These are phyloP conservation scores for Amanita polypyramis DNA, from an alignment of 768 basidiomycete species.

Conservation along the genomic window DNA sequence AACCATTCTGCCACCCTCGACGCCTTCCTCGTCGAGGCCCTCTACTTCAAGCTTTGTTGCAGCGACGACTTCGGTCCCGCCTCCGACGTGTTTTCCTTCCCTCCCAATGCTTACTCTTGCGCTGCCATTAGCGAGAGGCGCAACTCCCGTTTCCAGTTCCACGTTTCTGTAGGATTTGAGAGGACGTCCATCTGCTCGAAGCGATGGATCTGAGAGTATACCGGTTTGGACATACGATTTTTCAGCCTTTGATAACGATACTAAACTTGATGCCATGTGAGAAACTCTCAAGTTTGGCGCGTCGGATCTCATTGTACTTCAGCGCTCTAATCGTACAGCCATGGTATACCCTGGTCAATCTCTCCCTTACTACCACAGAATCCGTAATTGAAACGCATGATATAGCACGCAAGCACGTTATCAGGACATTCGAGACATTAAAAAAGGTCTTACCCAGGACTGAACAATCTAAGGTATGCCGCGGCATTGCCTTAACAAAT, in stretches of 20 bases:
- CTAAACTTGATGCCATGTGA: conserved; percentile 24
- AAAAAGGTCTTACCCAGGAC: conserved; percentile 34
- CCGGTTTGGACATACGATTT: conserved; percentile 65
- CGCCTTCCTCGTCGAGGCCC: conserved; percentile 32
- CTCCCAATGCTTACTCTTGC: conserved; percentile 65
- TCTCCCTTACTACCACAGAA: background rate
- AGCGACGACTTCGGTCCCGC: conserved; percentile 70
- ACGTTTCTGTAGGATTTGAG: conserved; percentile 59
- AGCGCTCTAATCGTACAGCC: background rate
- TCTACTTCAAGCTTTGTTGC: conserved; percentile 78
- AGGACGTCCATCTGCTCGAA: conserved; percentile 70
- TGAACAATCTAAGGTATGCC: conserved; percentile 42
- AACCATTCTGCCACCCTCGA: conserved; percentile 49
- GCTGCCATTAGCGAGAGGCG: conserved; percentile 79
- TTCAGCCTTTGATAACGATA: conserved; percentile 61
- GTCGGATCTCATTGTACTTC: background rate
- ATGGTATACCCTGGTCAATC: conserved; percentile 25
- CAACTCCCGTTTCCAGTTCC: conserved; percentile 66
- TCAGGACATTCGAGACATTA: conserved; percentile 44
- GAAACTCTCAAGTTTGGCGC: background rate
- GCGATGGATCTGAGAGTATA: conserved; percentile 43
- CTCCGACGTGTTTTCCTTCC: conserved; percentile 39
- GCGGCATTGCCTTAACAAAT: background rate
- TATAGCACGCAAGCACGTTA: conserved; percentile 41
- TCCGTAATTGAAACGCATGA: conserved; percentile 2